Conservation (phyloP, 2,329 filamentous ascomycete species). For the Pestalotiopsis sp. region DNA sequence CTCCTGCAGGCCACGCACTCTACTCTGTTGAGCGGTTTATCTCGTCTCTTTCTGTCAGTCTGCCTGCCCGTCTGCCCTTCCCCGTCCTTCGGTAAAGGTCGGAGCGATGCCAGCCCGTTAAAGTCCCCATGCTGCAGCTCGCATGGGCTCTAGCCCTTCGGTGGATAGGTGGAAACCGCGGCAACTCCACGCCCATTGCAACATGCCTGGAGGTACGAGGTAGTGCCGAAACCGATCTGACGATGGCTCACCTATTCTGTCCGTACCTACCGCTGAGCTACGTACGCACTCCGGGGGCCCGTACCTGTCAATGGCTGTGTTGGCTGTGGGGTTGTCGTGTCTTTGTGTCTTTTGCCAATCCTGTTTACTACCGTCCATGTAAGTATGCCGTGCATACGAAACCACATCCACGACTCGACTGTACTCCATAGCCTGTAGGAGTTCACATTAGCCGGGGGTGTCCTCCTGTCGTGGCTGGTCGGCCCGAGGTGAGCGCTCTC, state of each 20-base stretch:
- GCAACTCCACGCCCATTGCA: slow-evolving; percentile 7
- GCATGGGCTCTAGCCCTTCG: slow-evolving; percentile 9
- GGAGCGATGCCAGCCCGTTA: slow-evolving; percentile 2
- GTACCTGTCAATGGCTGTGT: neutral
- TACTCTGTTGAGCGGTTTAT: slow-evolving; percentile 5
- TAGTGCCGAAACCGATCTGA: slow-evolving; percentile 5
- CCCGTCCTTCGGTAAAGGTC: slow-evolving; percentile 8
- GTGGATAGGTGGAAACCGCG: slow-evolving; percentile 12
- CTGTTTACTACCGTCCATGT: neutral
- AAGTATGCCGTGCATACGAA: neutral
- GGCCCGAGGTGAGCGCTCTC: slow-evolving; percentile 4
- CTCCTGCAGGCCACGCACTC: neutral
- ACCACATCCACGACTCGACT: neutral
- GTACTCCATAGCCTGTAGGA: neutral
- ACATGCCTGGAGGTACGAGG: slow-evolving; percentile 1
- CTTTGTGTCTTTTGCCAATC: neutral
- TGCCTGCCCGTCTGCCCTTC: neutral
- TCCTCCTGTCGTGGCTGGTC: neutral
- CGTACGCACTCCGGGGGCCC: neutral
- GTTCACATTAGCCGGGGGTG: neutral
- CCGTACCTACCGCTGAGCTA: neutral
- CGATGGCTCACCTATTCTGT: neutral
- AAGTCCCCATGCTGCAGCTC: neutral
- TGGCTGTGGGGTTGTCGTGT: neutral
- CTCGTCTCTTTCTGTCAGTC: no score